Evolutionary conservation across 2,329 filamentous ascomycete species (phyloP).

Genomic region (Scedosporium minutisporum): DNA sequence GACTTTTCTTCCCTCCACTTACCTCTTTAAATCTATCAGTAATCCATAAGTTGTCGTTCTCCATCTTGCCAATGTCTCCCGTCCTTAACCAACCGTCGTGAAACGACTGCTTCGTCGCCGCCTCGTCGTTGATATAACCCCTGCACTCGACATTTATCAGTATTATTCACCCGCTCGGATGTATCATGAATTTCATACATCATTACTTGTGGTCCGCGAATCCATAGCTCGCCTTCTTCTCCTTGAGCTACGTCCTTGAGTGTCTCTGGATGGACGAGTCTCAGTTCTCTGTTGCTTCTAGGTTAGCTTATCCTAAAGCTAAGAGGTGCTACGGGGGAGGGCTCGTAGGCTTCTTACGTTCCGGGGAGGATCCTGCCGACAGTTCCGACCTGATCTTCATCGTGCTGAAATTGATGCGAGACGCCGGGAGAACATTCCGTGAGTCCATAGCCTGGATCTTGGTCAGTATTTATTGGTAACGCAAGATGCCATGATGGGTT

Average conservation of each 20-base stretch:
- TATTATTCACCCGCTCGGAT: no score
- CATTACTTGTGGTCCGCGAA: not conserved
- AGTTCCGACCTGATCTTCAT: not conserved
- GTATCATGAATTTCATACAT: not conserved
- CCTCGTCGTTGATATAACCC: conserved; percentile 3
- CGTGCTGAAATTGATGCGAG: not conserved
- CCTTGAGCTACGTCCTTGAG: not conserved
- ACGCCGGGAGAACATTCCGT: not conserved
- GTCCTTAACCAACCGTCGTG: not conserved
- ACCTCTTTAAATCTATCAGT: conserved; percentile 2
- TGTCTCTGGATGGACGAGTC: not conserved
- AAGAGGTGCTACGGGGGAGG: not conserved
- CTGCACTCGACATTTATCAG: not conserved
- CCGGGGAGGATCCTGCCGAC: not conserved
- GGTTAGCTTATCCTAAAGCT: not conserved
- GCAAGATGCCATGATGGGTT: not conserved
- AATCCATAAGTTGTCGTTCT: not conserved
- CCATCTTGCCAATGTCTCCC: conserved; percentile 1
- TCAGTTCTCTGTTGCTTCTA: not conserved
- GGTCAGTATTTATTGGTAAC: not conserved
- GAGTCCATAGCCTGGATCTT: not conserved
- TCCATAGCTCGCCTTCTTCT: not conserved
- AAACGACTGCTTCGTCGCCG: not conserved
- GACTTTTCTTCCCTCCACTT: not conserved
- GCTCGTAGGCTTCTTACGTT: not conserved